phyloP scores from a whole-genome alignment of 1,284 basidiomycete species.

The Boletus mariae region DNA sequence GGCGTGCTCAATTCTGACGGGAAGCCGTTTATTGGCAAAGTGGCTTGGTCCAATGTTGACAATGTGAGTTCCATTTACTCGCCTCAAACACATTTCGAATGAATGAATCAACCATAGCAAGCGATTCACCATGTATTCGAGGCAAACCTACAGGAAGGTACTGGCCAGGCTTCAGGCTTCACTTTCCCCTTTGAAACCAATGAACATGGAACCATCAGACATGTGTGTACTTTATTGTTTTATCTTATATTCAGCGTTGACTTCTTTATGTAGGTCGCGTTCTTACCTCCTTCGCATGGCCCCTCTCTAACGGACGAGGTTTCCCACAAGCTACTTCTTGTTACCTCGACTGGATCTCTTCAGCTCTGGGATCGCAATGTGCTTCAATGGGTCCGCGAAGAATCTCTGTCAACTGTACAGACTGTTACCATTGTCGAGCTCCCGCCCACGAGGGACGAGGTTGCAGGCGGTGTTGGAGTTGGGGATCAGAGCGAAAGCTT shows the following conservation, averaged over 20 bases:
- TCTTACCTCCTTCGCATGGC: conserved; percentile 45
- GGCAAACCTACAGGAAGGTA: conserved; percentile 49
- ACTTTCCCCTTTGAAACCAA: conserved; percentile 71
- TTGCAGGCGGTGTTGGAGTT: conserved; percentile 4
- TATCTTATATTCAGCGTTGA: neutral
- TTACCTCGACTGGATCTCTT: conserved; percentile 76
- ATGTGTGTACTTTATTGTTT: conserved; percentile 44
- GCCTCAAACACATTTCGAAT: neutral
- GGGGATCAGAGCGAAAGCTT: conserved; percentile 45
- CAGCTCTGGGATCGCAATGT: conserved; percentile 70
- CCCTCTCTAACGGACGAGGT: conserved; percentile 34
- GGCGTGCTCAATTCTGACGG: conserved; percentile 61
- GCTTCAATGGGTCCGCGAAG: conserved; percentile 79
- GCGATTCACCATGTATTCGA: conserved; percentile 59
- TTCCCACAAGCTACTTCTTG: conserved; percentile 50
- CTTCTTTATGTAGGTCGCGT: conserved; percentile 43
- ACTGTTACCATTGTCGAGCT: conserved; percentile 75
- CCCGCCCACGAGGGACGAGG: conserved; percentile 47
- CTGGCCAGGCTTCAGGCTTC: conserved; percentile 59
- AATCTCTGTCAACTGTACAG: conserved; percentile 67
- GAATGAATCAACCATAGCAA: conserved; percentile 30
- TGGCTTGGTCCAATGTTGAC: conserved; percentile 67
- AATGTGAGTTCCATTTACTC: conserved; percentile 42
- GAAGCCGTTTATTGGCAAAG: conserved; percentile 59
- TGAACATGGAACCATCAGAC: conserved; percentile 67